Percentiles rank a stretch among this genome's conserved stretches.
Evolutionary conservation across 1,284 basidiomycete species (phyloP).

Genomic region (Pseudozyma sp.): DNA sequence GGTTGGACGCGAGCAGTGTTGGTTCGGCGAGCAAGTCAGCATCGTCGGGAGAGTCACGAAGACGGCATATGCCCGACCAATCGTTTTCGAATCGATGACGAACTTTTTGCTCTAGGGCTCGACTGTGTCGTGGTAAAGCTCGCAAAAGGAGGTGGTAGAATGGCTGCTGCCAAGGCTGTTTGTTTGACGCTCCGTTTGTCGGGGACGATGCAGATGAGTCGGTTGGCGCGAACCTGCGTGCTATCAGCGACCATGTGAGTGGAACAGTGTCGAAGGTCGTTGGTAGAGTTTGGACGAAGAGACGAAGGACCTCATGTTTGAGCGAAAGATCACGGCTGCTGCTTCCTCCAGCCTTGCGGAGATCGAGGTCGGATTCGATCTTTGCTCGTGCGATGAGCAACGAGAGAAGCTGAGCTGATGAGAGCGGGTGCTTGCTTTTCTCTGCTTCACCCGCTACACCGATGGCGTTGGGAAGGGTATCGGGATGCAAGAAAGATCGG

Average conservation of each 20-base stretch:
- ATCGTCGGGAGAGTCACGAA: constrained; percentile 7
- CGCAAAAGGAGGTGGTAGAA: constrained; percentile 28
- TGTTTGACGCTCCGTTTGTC: not conserved
- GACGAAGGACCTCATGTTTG: constrained; percentile 24
- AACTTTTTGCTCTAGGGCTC: constrained; percentile 18
- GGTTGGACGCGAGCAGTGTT: constrained; percentile 4
- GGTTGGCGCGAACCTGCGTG: not conserved
- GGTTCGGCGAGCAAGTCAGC: constrained; percentile 25
- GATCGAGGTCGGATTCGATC: constrained; percentile 10
- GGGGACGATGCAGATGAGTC: too few relatives aligned
- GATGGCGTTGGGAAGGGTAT: constrained; percentile 8
- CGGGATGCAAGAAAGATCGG: constrained; percentile 22
- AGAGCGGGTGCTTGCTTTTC: constrained; percentile 5
- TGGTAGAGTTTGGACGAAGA: constrained; percentile 53
- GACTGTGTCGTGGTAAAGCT: constrained; percentile 38
- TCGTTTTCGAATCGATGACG: constrained; percentile 47
- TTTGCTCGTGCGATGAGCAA: constrained; percentile 25
- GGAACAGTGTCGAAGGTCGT: constrained; percentile 45
- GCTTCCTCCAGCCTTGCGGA: too few relatives aligned
- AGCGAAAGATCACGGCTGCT: not conserved
- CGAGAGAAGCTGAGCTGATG: constrained; percentile 38
- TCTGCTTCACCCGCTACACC: constrained; percentile 5
- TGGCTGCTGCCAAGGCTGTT: constrained; percentile 1
- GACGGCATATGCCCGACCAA: constrained; percentile 24
- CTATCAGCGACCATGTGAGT: constrained; percentile 41